phyloP scores from a whole-genome alignment of 495 filamentous ascomycete genomes.

The Aspergillus carlsbadensis region DNA sequence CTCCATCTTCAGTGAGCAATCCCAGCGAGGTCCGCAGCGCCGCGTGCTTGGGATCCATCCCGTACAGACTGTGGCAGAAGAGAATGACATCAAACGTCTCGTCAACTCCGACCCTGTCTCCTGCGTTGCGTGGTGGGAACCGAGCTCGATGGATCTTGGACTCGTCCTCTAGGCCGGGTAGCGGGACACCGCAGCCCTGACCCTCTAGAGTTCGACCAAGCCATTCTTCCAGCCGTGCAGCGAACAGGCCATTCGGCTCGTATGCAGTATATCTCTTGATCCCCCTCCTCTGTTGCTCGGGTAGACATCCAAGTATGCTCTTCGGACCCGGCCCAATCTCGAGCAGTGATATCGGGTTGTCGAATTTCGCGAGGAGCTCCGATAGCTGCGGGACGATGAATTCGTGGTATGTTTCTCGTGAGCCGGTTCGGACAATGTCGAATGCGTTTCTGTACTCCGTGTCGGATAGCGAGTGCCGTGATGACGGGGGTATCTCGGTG shows the following conservation, averaged over 20 bases:
- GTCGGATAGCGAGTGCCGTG: slow-evolving; percentile 50
- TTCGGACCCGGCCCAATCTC: slow-evolving; percentile 62
- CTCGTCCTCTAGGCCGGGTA: slow-evolving; percentile 47
- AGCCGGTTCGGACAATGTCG: slow-evolving; percentile 48
- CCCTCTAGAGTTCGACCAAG: slow-evolving; percentile 24
- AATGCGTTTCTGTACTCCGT: slow-evolving; percentile 54
- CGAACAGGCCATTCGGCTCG: slow-evolving; percentile 56
- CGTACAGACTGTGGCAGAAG: slow-evolving; percentile 67
- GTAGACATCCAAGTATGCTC: slow-evolving; percentile 55
- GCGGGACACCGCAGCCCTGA: slow-evolving; percentile 26
- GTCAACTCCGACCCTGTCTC: slow-evolving; percentile 22
- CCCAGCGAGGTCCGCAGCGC: slow-evolving; percentile 50
- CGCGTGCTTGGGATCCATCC: slow-evolving; percentile 50
- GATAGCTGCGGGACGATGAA: slow-evolving; percentile 60
- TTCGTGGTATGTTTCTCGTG: slow-evolving; percentile 47
- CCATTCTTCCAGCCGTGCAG: slow-evolving; percentile 47
- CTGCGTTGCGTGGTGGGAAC: too few species aligned
- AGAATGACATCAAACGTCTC: slow-evolving; percentile 57
- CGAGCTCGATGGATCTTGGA: slow-evolving; percentile 38
- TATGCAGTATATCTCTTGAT: slow-evolving; percentile 54
- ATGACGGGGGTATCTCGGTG: slow-evolving; percentile 24
- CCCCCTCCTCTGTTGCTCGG: slow-evolving; percentile 41
- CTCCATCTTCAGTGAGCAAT: slow-evolving; percentile 50
- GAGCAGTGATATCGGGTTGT: slow-evolving; percentile 49
- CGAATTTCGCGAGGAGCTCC: slow-evolving; percentile 40